These are phyloP conservation scores for Trypanosoma lewisi DNA, from an alignment of 208 protist species.

Conservation along the genomic window DNA sequence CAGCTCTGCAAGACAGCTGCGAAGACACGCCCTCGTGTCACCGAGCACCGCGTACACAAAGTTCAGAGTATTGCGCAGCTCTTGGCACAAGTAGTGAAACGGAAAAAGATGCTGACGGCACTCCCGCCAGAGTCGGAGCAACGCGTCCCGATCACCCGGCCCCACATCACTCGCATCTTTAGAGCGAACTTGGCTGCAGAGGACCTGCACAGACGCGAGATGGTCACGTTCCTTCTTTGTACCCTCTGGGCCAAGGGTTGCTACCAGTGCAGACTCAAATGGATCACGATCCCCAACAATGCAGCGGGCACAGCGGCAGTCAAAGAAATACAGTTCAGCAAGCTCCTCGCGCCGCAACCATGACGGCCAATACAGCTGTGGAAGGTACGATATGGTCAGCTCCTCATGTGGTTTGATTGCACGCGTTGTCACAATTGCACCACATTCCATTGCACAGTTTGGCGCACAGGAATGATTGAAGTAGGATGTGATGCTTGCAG, in stretches of 20 bases:
- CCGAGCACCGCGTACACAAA: conserved; percentile 81
- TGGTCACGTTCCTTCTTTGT: conserved; percentile 20
- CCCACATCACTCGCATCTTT: conserved; percentile 37
- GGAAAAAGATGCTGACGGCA: conserved; percentile 51
- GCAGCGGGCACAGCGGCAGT: conserved; percentile 74
- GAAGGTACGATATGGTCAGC: conserved; percentile 83
- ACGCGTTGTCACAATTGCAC: conserved; percentile 68
- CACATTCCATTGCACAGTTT: conserved; percentile 67
- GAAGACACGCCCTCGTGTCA: conserved; percentile 32
- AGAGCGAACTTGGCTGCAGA: conserved; percentile 45
- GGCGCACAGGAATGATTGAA: conserved; percentile 87
- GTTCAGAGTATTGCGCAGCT: conserved; percentile 76
- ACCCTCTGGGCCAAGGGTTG: conserved; percentile 28
- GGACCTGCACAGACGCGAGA: conserved; percentile 44
- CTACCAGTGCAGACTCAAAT: conserved; percentile 50
- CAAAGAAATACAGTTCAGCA: conserved; percentile 67
- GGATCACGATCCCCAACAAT: conserved; percentile 25
- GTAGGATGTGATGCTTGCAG: conserved; percentile 46
- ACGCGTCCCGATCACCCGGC: conserved; percentile 30
- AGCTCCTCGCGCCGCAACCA: conserved; percentile 59
- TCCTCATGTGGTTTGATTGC: conserved; percentile 55
- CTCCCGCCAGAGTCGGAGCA: conserved; percentile 44
- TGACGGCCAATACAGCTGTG: conserved; percentile 84
- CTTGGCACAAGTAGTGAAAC: conserved; percentile 83
- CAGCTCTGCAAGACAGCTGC: conserved; percentile 67